Evolutionary conservation across 345 rosid species (phyloP), one percentile per base, ranked within the genome.

Genomic region (Hibiscus mutabilis): DNA sequence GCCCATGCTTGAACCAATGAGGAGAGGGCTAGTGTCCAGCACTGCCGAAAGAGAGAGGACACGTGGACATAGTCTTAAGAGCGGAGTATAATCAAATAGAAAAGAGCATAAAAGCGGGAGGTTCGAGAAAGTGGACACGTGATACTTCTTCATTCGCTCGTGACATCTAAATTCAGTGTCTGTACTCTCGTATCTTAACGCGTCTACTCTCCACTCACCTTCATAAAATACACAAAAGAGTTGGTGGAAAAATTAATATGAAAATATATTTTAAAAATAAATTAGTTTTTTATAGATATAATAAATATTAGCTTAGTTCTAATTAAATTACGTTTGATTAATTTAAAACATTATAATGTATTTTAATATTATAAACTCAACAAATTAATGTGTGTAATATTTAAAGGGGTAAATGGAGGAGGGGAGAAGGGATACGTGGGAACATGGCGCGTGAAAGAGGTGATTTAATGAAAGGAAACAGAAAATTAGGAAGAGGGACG

Each of bases 81-180:
- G 49, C 14, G 13, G 66, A 51, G 66, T 55, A 47, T 16, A 4
- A 19, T n/a, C 57, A 69, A 60, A 58, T 61, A 56, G 35, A 71
- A 56, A 15, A 59, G 52, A 22, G 53, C 46, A 57, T 9, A 68
- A 58, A 31, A 4, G 18, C 18, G 27, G 57, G 55, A 75, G 79
- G 69, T 78, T 80, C 83, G 65, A 78, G 86, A 80, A 75, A 44
- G 52, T 0, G 74, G 27, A 82, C 62, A 82, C 83, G 78, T 76
- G 86, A 74, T 73, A 4, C 13, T 35, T 12, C 22, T 6, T 25
- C 25, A 63, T 46, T 72, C 6, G 74, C 65, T 27, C 2, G 15
- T 44, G 4, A 42, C 14, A 9, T 0, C 42, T 8, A 37, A 37
- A 1, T 37, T 7, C 42, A 11, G 42, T 37, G 42, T 37, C 42